Conservation (phyloP, 306 rosid species). For the Luffa acutangula region DNA sequence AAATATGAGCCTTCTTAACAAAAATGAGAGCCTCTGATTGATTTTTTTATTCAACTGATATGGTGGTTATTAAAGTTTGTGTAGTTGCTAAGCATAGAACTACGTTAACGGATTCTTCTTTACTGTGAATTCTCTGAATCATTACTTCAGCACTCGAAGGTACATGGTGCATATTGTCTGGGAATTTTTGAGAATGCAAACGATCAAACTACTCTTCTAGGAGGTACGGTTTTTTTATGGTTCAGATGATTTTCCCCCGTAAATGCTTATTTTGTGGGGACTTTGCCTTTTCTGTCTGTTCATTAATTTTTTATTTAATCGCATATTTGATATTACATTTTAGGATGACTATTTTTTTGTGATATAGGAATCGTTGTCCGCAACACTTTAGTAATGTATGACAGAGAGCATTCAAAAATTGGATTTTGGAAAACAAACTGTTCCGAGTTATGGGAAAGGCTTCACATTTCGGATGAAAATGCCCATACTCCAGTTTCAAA, state of each 20-base stretch:
- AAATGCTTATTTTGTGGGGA: neutral
- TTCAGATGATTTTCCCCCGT: neutral
- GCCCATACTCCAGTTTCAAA: conserved; percentile 34
- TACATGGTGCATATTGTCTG: conserved; percentile 80
- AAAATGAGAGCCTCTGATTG: neutral
- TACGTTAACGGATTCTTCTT: conserved; percentile 4
- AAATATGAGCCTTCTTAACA: neutral
- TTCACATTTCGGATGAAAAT: conserved; percentile 42
- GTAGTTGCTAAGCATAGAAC: neutral
- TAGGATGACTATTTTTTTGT: conserved; percentile 8
- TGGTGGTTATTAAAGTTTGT: neutral
- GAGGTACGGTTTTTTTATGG: conserved; percentile 43
- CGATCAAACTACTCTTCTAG: conserved; percentile 91
- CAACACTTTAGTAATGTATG: conserved; percentile 84
- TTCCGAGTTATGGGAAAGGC: conserved; percentile 83
- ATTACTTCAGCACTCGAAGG: conserved; percentile 75
- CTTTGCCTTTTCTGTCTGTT: neutral
- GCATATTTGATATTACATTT: neutral
- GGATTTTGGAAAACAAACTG: conserved; percentile 99
- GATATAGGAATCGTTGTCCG: conserved; percentile 80
- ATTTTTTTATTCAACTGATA: neutral
- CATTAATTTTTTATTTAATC: neutral
- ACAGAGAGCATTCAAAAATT: conserved; percentile 61
- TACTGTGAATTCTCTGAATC: conserved; percentile 8
- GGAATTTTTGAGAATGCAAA: conserved; percentile 78